Conservation (phyloP, 139 green algal species). For the Chlorella ohadii region DNA sequence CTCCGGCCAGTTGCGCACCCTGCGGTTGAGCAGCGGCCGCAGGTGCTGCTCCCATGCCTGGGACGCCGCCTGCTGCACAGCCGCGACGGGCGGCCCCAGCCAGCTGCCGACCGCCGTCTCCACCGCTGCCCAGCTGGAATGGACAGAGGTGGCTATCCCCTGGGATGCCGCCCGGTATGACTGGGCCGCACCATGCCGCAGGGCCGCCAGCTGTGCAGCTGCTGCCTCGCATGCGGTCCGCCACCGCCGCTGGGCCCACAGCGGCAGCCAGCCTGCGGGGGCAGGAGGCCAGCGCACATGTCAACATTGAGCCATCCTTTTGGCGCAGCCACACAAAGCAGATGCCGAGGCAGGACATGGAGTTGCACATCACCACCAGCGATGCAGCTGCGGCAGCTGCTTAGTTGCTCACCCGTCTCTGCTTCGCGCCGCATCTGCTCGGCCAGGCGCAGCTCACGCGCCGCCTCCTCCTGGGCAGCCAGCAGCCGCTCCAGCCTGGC, state of each 20-base stretch:
- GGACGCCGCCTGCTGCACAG: neutral
- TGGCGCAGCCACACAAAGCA: neutral
- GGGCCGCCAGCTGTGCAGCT: too few species aligned
- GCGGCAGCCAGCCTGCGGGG: slow-evolving; percentile 20
- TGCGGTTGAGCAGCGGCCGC: neutral
- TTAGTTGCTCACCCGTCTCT: slow-evolving; percentile 1
- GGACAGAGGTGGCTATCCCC: neutral
- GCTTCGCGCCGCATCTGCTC: slow-evolving; percentile 2
- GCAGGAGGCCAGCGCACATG: neutral
- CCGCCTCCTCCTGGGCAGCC: slow-evolving; percentile 11
- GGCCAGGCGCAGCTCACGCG: neutral
- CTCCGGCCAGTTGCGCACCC: neutral
- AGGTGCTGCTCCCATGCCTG: neutral
- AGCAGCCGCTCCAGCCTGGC: slow-evolving; percentile 25
- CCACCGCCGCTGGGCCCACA: slow-evolving; percentile 5
- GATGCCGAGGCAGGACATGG: neutral
- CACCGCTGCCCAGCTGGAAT: neutral
- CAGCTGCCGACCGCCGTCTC: neutral
- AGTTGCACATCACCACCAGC: too few species aligned
- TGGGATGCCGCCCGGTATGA: neutral
- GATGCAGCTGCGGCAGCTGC: too few species aligned
- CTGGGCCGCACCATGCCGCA: neutral
- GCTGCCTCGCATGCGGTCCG: neutral
- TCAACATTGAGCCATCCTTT: neutral
- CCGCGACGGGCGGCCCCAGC: neutral